Base-by-base conservation (phyloP, 805 yeast species). In the Pichia nanzhaoensis region DNA sequence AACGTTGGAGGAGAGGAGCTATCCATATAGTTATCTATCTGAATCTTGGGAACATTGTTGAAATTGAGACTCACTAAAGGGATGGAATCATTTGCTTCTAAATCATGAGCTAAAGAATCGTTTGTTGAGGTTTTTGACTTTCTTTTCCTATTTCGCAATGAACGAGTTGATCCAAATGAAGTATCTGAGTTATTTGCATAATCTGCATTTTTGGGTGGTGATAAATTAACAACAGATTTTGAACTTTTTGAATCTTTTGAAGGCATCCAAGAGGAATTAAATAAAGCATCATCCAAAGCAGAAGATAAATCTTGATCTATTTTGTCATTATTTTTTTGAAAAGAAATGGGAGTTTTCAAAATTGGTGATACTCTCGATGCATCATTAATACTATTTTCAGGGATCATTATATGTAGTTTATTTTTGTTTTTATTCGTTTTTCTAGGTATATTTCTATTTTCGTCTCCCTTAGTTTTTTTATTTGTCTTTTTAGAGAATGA, bases 281-380 rank as follows among this genome's bases (percentile, higher is more conserved):
- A 46, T 19, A 43, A 21, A 10, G 49, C 46, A 31, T 45, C 50
- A 31, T 50, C 43, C 19, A 50, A 37, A 8, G 46, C 46, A 8
- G 42, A 42, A 22, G 39, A 36, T 8, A 50, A 31, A 34, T 46
- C 50, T 7, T 50, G 36, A 14, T 37, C 35, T 5, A 41, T 34
- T 5, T 46, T 44, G 9, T 44, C 45, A 3, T 37, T 20, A 9
- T 44, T 35, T 22, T 30, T 30, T 12, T 30, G 22, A 6, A 41
- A 19, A 2, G 45, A n/a, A 4, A 24, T 24, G 10, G 34, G 19
- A 9, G 30, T 38, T 7, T 24, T 22, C 18, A 34, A 31, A 4
- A 17, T 39, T 10, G 47, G 39, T 8, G 45, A 37, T 13, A 36
- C n/a, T 16, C 24, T 21, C 14, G 41, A 28, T 2, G 37, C 20